Percentiles rank a stretch among this genome's conserved stretches.
These are phyloP conservation scores for Stentor roeselii DNA, from an alignment of 73 alveolate genomes.

Conservation along the genomic window DNA sequence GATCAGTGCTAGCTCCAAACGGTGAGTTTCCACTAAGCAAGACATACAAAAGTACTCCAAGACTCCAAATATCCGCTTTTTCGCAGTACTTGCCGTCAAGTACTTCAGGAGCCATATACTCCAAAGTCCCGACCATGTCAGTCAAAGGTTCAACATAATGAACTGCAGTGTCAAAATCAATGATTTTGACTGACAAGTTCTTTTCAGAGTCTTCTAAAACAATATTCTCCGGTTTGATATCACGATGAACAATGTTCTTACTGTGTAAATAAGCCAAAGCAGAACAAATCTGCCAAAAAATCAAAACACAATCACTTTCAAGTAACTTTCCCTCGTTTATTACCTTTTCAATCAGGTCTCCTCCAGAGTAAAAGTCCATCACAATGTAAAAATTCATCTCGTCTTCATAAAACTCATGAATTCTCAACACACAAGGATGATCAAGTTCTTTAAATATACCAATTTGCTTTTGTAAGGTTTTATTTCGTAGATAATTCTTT, in stretches of 20 bases:
- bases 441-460: conserved; percentile 14
- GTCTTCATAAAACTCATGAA: conserved; percentile 40
- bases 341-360: conserved; percentile 37
- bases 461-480: not conserved
- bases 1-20: conserved; percentile 38
- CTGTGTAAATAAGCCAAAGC: conserved; percentile 74
- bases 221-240: conserved; percentile 75
- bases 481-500: not conserved
- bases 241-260: conserved; percentile 66
- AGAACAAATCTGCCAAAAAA: conserved; percentile 51
- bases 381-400: conserved; percentile 33
- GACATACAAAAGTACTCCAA: conserved; percentile 50
- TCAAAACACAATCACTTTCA: conserved; percentile 43
- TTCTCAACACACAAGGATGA: conserved; percentile 40
- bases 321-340: conserved; percentile 19
- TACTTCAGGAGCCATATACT: conserved; percentile 59
- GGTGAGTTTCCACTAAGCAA: conserved; percentile 60
- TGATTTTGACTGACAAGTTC: conserved; percentile 26
- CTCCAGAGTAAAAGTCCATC: conserved; percentile 48
- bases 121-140: conserved; percentile 28
- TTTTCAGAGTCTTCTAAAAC: conserved; percentile 42
- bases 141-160: conserved; percentile 8
- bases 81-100: conserved; percentile 40
- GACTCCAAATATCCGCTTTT: conserved; percentile 65
- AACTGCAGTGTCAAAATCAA: conserved; percentile 41